Evolutionary conservation across 176 grass and related monocot species (phyloP).

Genomic region (Coix lacrymajobi): DNA sequence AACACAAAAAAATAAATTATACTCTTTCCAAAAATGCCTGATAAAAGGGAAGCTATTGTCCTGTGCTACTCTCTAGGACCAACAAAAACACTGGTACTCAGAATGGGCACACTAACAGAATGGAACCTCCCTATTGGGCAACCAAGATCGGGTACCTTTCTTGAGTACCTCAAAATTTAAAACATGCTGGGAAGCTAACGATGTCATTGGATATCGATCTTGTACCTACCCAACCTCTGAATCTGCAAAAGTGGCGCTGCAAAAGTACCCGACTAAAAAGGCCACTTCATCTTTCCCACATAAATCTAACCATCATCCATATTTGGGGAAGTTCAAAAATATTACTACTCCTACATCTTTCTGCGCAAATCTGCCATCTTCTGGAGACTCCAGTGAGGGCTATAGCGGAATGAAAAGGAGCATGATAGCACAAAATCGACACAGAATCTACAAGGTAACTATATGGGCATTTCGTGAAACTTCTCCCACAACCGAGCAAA

Average conservation of each 20-base stretch:
- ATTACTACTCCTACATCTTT: background rate
- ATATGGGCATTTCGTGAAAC: background rate
- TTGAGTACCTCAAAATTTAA: background rate
- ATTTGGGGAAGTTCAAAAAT: background rate
- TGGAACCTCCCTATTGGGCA: background rate
- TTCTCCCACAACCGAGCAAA: background rate
- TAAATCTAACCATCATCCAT: background rate
- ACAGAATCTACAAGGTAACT: background rate
- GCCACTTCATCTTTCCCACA: background rate
- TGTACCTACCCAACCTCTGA: background rate
- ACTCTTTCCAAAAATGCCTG: background rate
- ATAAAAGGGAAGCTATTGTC: background rate
- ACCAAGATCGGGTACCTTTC: background rate
- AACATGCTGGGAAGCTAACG: background rate
- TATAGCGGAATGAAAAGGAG: background rate
- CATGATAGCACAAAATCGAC: conserved; percentile 9
- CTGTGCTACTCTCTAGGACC: background rate
- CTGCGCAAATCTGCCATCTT: background rate
- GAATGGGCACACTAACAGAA: background rate
- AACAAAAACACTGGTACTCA: background rate
- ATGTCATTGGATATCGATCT: background rate
- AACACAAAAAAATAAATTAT: background rate
- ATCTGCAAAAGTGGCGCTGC: background rate
- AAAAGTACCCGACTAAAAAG: background rate
- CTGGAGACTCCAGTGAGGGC: background rate